phyloP scores from a whole-genome alignment of 139 green algal species.

The Ulvella scutata region DNA sequence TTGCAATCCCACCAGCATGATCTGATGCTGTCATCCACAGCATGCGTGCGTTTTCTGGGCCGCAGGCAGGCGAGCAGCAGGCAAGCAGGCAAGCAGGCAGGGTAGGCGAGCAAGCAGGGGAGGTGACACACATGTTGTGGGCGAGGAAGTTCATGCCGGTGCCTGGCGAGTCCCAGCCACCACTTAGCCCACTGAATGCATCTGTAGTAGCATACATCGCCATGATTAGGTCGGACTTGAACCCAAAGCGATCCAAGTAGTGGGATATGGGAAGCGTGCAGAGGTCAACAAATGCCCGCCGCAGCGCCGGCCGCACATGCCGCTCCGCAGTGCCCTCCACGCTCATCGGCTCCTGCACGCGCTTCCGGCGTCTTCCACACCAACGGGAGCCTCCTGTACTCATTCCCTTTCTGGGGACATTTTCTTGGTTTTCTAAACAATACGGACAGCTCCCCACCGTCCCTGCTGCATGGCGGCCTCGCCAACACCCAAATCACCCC shows the following conservation, averaged over 20 bases:
- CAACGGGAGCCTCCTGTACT: too few species aligned
- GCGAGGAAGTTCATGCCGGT: slow-evolving; percentile 42
- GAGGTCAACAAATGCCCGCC: slow-evolving; percentile 27
- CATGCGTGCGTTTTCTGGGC: too few species aligned
- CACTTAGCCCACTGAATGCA: slow-evolving; percentile 26
- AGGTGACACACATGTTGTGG: slow-evolving; percentile 32
- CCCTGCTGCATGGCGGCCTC: too few species aligned
- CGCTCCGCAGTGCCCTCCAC: slow-evolving; percentile 36
- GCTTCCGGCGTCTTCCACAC: too few species aligned
- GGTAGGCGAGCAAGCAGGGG: background rate
- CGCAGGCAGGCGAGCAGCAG: too few species aligned
- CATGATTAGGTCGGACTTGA: slow-evolving; percentile 28
- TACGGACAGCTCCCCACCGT: too few species aligned
- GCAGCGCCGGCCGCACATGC: slow-evolving; percentile 24
- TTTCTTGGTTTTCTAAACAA: too few species aligned
- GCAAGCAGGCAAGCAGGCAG: background rate
- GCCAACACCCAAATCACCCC: too few species aligned
- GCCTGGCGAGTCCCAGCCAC: slow-evolving; percentile 29
- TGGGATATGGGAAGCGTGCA: slow-evolving; percentile 13
- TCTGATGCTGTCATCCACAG: too few species aligned
- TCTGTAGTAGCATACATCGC: slow-evolving; percentile 43
- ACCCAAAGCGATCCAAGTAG: slow-evolving; percentile 36
- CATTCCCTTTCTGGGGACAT: too few species aligned
- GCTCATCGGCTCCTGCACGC: too few species aligned
- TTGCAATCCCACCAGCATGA: too few species aligned